These are phyloP conservation scores for Carex kokanica DNA, from an alignment of 176 grass and related monocot genomes.

Conservation along the genomic window DNA sequence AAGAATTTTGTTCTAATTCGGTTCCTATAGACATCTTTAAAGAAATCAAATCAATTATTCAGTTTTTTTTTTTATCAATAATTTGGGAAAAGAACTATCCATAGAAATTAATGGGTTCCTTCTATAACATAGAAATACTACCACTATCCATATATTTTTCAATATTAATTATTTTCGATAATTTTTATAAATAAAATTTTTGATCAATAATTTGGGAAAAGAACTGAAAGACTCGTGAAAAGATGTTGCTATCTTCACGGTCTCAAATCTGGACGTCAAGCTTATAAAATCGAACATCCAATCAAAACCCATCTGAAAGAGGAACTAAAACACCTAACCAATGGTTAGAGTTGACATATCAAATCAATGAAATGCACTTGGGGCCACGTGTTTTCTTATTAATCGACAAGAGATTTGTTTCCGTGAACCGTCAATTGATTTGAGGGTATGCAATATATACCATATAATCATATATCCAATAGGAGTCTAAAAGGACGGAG, in stretches of 20 bases:
- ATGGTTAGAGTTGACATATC: neutral
- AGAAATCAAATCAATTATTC: too few species aligned
- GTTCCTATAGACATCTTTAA: too few species aligned
- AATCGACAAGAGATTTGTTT: too few species aligned
- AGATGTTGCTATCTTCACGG: constrained; percentile 15
- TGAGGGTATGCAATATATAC: neutral
- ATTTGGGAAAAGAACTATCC: too few species aligned
- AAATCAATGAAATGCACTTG: neutral
- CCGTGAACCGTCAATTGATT: neutral
- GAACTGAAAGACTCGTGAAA: neutral
- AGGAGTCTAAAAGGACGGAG: neutral
- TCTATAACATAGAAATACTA: too few species aligned
- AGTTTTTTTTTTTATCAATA: too few species aligned
- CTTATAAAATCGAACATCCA: neutral
- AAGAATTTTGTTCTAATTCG: too few species aligned
- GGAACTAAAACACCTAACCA: neutral
- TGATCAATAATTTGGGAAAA: neutral
- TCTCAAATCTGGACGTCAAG: neutral
- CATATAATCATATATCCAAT: neutral
- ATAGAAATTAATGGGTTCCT: too few species aligned
- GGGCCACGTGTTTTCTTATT: neutral
- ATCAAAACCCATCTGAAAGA: neutral
- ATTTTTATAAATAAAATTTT: too few species aligned
- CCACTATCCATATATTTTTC: too few species aligned
- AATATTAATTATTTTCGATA: too few species aligned